phyloP scores from a whole-genome alignment of 768 basidiomycete genomes.

The Russula virescens region DNA sequence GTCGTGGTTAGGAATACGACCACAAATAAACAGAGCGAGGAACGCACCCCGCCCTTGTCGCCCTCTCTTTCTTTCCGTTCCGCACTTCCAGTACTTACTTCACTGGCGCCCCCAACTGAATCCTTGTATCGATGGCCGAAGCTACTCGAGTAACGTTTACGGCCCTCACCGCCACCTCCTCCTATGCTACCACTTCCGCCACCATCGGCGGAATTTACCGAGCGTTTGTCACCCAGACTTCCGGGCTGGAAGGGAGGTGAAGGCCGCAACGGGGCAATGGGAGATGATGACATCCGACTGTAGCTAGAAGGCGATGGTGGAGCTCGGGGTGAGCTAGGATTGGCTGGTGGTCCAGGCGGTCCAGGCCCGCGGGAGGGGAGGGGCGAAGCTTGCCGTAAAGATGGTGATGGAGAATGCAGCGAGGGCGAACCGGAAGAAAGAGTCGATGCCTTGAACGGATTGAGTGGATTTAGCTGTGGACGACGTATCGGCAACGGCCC shows the following conservation, averaged over 20 bases:
- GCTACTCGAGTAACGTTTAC: conserved; percentile 71
- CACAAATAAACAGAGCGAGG: conserved; percentile 11
- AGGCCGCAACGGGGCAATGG: conserved; percentile 36
- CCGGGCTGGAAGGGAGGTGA: conserved; percentile 37
- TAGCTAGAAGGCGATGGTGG: conserved; percentile 37
- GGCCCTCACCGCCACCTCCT: conserved; percentile 24
- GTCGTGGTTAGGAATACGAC: neutral
- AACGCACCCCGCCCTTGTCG: conserved; percentile 24
- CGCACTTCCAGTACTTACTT: conserved; percentile 38
- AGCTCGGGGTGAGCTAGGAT: conserved; percentile 35
- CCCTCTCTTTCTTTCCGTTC: conserved; percentile 26
- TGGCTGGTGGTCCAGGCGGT: conserved; percentile 32
- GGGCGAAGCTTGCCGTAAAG: conserved; percentile 43
- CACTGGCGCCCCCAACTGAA: conserved; percentile 35
- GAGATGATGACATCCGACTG: conserved; percentile 29
- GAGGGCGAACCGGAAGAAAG: conserved; percentile 44
- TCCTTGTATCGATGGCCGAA: conserved; percentile 65
- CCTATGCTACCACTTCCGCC: conserved; percentile 20
- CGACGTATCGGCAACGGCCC: conserved; percentile 42
- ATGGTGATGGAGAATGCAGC: conserved; percentile 44
- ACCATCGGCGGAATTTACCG: conserved; percentile 29
- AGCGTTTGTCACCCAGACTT: conserved; percentile 40
- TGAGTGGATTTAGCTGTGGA: conserved; percentile 37
- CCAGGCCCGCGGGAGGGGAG: conserved; percentile 33
- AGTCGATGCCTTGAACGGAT: conserved; percentile 48